These are phyloP conservation scores for Fusarium agapanthi DNA, from an alignment of 2,329 filamentous ascomycete genomes.

Conservation along the genomic window DNA sequence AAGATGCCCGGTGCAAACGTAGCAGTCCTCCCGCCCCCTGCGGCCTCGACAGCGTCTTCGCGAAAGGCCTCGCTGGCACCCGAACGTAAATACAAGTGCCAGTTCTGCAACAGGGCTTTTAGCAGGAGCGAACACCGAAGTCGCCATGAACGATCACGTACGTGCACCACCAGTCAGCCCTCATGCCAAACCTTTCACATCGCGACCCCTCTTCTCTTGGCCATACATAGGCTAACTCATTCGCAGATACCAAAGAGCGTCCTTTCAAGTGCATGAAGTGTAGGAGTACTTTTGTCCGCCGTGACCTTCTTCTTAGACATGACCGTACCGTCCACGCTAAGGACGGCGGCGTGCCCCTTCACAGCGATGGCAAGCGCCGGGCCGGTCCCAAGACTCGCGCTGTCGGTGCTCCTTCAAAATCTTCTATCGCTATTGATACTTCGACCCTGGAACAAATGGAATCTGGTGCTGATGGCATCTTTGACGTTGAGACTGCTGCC, in stretches of 20 bases:
- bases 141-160: slow-evolving; percentile 97
- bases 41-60: slow-evolving; percentile 74
- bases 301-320: slow-evolving; percentile 94
- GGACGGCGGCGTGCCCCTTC: slow-evolving; percentile 91
- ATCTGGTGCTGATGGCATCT: slow-evolving; percentile 86
- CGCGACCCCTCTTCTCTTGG: slow-evolving; percentile 4
- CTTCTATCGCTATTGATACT: slow-evolving; percentile 81
- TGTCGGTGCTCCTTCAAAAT: slow-evolving; percentile 74
- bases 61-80: slow-evolving; percentile 81
- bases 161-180: slow-evolving; percentile 61
- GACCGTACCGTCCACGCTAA: slow-evolving; percentile 99
- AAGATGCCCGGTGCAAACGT: slow-evolving; percentile 77
- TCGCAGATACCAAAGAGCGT: slow-evolving; percentile 92
- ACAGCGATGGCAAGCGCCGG: slow-evolving; percentile 92
- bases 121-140: slow-evolving; percentile 97
- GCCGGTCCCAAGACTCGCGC: slow-evolving; percentile 74
- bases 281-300: slow-evolving; percentile 96
- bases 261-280: slow-evolving; percentile 99
- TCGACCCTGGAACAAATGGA: slow-evolving; percentile 92
- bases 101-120: slow-evolving; percentile 97
- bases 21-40: slow-evolving; percentile 69
- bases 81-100: slow-evolving; percentile 99
- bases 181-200: slow-evolving; percentile 13
- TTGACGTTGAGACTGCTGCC: slow-evolving; percentile 95
- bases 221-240: slow-evolving; percentile 38